Evolutionary conservation across 176 grass and related monocot species (phyloP), one percentile per base, ranked within the genome.

Genomic region (Coix lacrymajobi): DNA sequence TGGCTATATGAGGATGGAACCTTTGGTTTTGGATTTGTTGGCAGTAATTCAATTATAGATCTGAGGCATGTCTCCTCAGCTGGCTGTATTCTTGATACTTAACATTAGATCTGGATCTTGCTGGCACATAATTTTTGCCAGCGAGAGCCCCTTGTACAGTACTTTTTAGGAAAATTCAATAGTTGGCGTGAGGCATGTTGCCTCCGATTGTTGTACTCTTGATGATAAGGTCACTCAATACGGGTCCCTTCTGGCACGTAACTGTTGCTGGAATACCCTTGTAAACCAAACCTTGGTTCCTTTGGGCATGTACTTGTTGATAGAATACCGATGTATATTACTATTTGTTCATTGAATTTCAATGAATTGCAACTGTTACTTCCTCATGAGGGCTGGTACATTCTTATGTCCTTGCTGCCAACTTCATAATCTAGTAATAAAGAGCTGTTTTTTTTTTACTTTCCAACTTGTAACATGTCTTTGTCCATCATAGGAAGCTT

Each of bases 1-100:
- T 99, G 96, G 96, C 73, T 92, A 77, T 96, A 99, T 49, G 85
- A 99, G 31, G 91, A 99, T 83, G 89, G 93, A 72, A 96, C 87
- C 51, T 99, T 99, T 17, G 96, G 96, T 36, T 99, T 99, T 66
- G 91, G 93, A 37, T 99, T 99, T 81, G 51, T 82, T 45, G 87
- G 93, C 71, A 90, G 87, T 25, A 80, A 96, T 80, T 96, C 79
- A 87, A 83, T 99, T 57, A 90, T 95, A 80, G 89, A 96, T 82
- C 77, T 96, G 69, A 96, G 85, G 52, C 87, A 84, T 85, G 85
- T 93, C 67, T 83, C 89, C 52, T 79, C 79, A n/a, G 74, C 90
- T 82, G 93, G 89, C 54, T 83, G 83, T 81, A 84, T 93, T 68
- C 73, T 99, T 88, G 91, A 93, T 85, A 81, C 85, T 38, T 85